phyloP scores from a whole-genome alignment of 176 grass and related monocot genomes.

The Paspalum vaginatum region DNA sequence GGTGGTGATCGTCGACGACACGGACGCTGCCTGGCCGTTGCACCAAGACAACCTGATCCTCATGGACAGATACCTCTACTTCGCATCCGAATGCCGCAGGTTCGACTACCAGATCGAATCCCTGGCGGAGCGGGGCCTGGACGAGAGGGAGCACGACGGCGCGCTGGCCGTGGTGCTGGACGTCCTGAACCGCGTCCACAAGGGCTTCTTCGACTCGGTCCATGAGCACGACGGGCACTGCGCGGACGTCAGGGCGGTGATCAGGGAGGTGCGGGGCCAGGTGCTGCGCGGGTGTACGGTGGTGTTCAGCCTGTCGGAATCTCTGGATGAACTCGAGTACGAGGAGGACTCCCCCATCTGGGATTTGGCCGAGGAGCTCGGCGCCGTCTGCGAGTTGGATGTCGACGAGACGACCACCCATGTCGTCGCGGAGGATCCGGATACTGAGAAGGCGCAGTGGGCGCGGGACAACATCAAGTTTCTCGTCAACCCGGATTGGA shows the following conservation, averaged over 20 bases:
- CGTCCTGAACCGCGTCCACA: slow-evolving; percentile 53
- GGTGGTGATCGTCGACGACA: slow-evolving; percentile 71
- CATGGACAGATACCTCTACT: slow-evolving; percentile 69
- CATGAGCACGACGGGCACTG: not conserved
- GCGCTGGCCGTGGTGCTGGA: slow-evolving; percentile 52
- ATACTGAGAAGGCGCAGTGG: slow-evolving; percentile 56
- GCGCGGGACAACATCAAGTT: slow-evolving; percentile 51
- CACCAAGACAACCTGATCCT: slow-evolving; percentile 63
- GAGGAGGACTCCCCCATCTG: slow-evolving; percentile 47
- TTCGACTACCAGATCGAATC: slow-evolving; percentile 34
- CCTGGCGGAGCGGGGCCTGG: slow-evolving; percentile 50
- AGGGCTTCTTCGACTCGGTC: slow-evolving; percentile 60
- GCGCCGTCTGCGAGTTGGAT: slow-evolving; percentile 48
- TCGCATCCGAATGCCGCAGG: slow-evolving; percentile 52
- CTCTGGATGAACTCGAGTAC: slow-evolving; percentile 5
- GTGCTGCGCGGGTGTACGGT: slow-evolving; percentile 66
- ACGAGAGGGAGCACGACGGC: slow-evolving; percentile 67
- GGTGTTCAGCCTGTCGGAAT: slow-evolving; percentile 61
- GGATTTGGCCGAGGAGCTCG: slow-evolving; percentile 57
- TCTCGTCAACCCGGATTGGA: slow-evolving; percentile 51
- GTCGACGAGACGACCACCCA: slow-evolving; percentile 59
- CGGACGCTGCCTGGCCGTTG: slow-evolving; percentile 52
- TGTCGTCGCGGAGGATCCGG: slow-evolving; percentile 45
- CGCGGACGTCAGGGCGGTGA: slow-evolving; percentile 33
- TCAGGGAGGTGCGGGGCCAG: slow-evolving; percentile 10